A percentile compares a stretch with the other conserved stretches of the same genome.
These are phyloP conservation scores for Mycena polygramma DNA, from an alignment of 768 basidiomycete genomes.

Conservation along the genomic window DNA sequence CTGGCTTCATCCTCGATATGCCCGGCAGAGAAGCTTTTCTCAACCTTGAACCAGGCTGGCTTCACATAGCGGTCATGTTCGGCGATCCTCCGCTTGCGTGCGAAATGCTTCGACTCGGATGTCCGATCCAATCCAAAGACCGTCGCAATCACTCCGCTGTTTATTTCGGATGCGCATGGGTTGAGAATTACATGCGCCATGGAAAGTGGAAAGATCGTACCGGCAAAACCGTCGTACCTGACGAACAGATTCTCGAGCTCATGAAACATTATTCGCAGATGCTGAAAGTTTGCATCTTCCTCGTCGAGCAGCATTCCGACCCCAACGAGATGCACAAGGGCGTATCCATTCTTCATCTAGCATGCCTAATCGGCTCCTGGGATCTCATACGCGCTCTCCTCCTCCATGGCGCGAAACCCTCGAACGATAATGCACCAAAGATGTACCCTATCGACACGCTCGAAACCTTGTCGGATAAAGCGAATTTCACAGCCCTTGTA, in stretches of 20 bases:
- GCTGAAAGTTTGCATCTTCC: background rate
- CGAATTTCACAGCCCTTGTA: background rate
- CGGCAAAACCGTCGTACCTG: background rate
- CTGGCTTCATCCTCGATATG: background rate
- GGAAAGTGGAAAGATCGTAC: background rate
- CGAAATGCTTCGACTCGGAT: background rate
- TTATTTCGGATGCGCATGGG: background rate
- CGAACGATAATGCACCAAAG: background rate
- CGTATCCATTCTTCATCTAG: background rate
- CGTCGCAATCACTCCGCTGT: background rate
- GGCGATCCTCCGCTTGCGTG: background rate
- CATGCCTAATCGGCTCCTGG: constrained; percentile 1
- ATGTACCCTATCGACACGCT: background rate
- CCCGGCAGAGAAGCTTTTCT: background rate
- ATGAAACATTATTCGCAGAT: background rate
- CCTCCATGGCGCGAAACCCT: background rate
- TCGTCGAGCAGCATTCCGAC: background rate
- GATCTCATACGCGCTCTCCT: constrained; percentile 2
- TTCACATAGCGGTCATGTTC: background rate
- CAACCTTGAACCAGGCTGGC: background rate
- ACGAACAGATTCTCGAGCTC: background rate
- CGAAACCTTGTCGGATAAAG: background rate
- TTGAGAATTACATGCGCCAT: background rate
- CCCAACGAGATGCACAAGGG: constrained; percentile 5
- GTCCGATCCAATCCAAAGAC: background rate